Evolutionary conservation across 2,329 filamentous ascomycete species (phyloP).

Genomic region (Podosphaera xanthii): DNA sequence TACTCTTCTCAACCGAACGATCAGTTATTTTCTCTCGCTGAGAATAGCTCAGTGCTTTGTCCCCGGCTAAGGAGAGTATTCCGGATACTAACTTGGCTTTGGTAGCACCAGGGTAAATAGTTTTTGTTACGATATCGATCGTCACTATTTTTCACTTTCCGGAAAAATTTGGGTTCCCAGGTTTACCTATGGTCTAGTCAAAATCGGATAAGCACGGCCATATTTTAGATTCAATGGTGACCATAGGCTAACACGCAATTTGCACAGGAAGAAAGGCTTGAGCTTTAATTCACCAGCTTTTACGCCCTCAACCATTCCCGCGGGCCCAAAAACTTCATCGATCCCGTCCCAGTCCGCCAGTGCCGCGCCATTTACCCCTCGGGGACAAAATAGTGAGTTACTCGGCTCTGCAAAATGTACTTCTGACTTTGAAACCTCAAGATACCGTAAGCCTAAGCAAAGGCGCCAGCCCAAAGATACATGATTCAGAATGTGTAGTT

Average conservation of each 20-base stretch:
- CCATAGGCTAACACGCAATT: background rate
- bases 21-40: too few relatives aligned
- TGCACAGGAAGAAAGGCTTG: slow-evolving; percentile 43
- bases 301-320: slow-evolving; percentile 39
- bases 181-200: too few relatives aligned
- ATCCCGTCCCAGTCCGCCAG: slow-evolving; percentile 82
- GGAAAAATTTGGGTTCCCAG: too few relatives aligned
- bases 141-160: too few relatives aligned
- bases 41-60: too few relatives aligned
- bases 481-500: slow-evolving; percentile 18
- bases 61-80: too few relatives aligned
- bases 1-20: too few relatives aligned
- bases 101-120: too few relatives aligned
- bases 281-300: slow-evolving; percentile 96
- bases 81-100: too few relatives aligned
- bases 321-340: slow-evolving; percentile 35
- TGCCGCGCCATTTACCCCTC: slow-evolving; percentile 66
- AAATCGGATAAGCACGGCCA: too few relatives aligned
- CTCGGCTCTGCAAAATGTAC: background rate
- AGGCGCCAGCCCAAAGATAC: slow-evolving; percentile 7
- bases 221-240: too few relatives aligned
- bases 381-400: slow-evolving; percentile 23
- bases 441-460: slow-evolving; percentile 12
- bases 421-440: slow-evolving; percentile 7
- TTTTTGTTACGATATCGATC: too few relatives aligned